Percentiles rank a stretch among this genome's conserved stretches.
These are phyloP conservation scores for Rhizopus delemar DNA, from an alignment of 371 early-diverging fungal species.

Conservation along the genomic window DNA sequence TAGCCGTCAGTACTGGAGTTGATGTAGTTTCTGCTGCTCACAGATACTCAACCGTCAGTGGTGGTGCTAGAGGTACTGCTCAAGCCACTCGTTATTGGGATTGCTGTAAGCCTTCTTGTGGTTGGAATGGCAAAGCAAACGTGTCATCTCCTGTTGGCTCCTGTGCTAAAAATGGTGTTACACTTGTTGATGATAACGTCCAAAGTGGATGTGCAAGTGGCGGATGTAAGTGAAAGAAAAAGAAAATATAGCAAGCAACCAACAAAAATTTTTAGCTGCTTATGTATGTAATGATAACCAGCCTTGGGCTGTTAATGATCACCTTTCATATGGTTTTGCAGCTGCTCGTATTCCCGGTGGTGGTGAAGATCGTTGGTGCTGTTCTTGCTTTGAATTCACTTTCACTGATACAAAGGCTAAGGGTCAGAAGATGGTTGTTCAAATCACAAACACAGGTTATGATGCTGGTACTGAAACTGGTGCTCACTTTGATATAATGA, in stretches of 20 bases:
- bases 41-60: conserved; percentile 13
- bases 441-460: conserved; percentile 47
- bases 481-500: conserved; percentile 44
- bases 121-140: conserved; percentile 38
- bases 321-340: conserved; percentile 48
- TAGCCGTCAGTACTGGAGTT: conserved; percentile 3
- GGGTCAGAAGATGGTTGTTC: conserved; percentile 49
- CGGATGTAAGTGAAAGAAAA: conserved; percentile 3
- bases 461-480: conserved; percentile 22
- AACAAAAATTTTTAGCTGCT: conserved; percentile 10
- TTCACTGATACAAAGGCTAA: conserved; percentile 33
- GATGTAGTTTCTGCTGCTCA: conserved; percentile 3
- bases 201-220: conserved; percentile 41
- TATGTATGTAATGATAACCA: conserved; percentile 46
- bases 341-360: conserved; percentile 37
- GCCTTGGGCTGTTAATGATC: conserved; percentile 38
- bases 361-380: conserved; percentile 36
- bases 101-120: conserved; percentile 49
- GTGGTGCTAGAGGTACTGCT: conserved; percentile 31
- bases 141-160: conserved; percentile 31
- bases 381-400: conserved; percentile 43
- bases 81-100: conserved; percentile 49
- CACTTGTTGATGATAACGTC: conserved; percentile 21
- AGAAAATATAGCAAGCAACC: neutral
- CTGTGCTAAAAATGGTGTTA: conserved; percentile 37